phyloP scores from a whole-genome alignment of 2,329 filamentous ascomycete genomes.

The Camillea tinctor region DNA sequence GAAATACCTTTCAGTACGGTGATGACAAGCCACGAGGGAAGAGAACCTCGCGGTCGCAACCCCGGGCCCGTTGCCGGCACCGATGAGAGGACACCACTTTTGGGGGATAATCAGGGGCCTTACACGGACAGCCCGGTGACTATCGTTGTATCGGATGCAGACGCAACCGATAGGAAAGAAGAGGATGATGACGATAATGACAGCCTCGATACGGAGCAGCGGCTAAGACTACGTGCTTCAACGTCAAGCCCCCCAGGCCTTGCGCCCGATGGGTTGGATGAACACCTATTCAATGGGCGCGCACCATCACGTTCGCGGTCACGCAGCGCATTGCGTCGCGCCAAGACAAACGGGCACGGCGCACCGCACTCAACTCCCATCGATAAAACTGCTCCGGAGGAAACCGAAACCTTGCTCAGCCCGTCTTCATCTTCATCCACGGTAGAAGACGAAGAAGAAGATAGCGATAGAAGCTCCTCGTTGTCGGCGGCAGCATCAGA shows the following conservation, averaged over 20 bases:
- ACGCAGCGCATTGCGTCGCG: constrained; percentile 8
- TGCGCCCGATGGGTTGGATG: constrained; percentile 42
- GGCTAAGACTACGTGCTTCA: constrained; percentile 41
- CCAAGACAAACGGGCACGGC: constrained; percentile 3
- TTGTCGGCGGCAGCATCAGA: neutral
- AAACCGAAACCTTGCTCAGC: neutral
- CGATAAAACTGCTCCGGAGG: neutral
- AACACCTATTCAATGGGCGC: constrained; percentile 39
- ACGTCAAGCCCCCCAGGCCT: constrained; percentile 37
- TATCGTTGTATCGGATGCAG: constrained; percentile 10
- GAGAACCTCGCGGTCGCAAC: neutral
- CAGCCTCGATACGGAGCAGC: constrained; percentile 30
- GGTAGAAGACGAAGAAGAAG: constrained; percentile 2
- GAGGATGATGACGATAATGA: neutral
- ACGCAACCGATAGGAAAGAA: constrained; percentile 9
- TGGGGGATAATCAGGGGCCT: constrained; percentile 1
- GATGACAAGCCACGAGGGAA: neutral
- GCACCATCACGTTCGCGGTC: constrained; percentile 27
- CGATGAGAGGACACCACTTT: constrained; percentile 3
- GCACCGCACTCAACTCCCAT: neutral
- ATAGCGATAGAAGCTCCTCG: neutral
- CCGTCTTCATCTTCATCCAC: neutral
- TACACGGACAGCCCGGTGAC: constrained; percentile 3
- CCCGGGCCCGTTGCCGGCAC: neutral
- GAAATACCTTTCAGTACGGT: neutral